Evolutionary conservation across 148 eudicot genomes (phyloP).

Genomic region (Camellia sinensis): DNA sequence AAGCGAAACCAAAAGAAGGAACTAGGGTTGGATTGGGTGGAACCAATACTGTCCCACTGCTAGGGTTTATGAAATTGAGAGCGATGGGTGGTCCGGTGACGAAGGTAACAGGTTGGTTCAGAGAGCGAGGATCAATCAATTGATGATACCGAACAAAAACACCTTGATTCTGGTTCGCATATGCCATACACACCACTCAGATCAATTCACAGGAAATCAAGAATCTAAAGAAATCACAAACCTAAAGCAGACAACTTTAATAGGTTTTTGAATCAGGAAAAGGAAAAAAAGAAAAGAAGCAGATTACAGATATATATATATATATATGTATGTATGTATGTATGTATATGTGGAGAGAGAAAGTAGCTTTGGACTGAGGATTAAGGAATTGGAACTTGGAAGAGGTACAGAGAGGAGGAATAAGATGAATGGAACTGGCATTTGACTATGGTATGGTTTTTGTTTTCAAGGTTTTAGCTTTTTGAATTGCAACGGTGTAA

Average conservation of each 20-base stretch:
- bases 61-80: slow-evolving; percentile 14
- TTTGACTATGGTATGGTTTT: background rate
- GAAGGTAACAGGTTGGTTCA: slow-evolving; percentile 13
- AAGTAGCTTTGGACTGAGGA: background rate
- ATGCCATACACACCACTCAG: slow-evolving; percentile 19
- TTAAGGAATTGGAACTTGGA: background rate
- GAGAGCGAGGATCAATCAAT: slow-evolving; percentile 13
- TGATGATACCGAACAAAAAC: slow-evolving; percentile 6
- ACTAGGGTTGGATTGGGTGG: slow-evolving; percentile 4
- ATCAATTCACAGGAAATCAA: background rate
- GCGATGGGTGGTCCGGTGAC: slow-evolving; percentile 5
- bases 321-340: background rate
- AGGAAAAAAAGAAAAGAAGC: background rate
- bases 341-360: background rate
- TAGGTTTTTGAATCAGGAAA: background rate
- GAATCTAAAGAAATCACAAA: background rate
- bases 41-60: slow-evolving; percentile 15
- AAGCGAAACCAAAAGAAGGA: background rate
- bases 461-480: no score
- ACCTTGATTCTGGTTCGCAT: slow-evolving; percentile 18
- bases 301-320: background rate
- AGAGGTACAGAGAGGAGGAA: background rate
- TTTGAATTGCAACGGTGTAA: background rate
- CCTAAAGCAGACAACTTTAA: background rate
- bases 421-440: background rate